Base-by-base conservation (phyloP, 164 flowering plant genomes). In the Kalanchoe fedtschenkoi region DNA sequence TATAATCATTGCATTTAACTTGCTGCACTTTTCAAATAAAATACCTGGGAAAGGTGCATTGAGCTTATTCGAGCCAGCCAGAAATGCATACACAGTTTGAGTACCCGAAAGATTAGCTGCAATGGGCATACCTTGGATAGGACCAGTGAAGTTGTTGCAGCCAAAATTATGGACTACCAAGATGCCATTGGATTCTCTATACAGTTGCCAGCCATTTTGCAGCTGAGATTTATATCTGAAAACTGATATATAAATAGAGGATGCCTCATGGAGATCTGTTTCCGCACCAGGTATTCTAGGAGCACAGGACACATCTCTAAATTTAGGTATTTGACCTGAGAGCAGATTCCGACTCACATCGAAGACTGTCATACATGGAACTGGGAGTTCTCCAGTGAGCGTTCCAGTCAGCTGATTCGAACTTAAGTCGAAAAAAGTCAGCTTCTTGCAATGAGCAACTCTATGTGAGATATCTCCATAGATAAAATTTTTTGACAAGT, bases 361-460 rank as follows among this genome's bases (percentile, higher is more conserved):
- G 66, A 91, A 87, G 58, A 85, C 47, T 19, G 68, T 67, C 92
- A 89, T 81, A 62, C 95, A 83, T 43, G 86, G 79, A 68, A 85
- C 80, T 9, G 77, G 77, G 60, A 91, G 80, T 19, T 73, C 70
- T 22, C 72, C 76, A 61, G 57, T 61, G 17, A 91, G 75, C 66
- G 62, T 64, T 29, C 98, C 95, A 5, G 69, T 68, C 57, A 89
- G 75, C 61, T 53, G 67, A 65, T 89, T 92, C 0, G 76, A 72
- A 70, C 84, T 86, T 58, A 92, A 61, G 64, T 92, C 81, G 46
- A 89, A 82, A 67, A 72, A 82, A 39, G 71, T 71, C 30, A 89
- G 78, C 58, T 76, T 87, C 73, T 72, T 75, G 75, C 91, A 88
- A n/a, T 11, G 61, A n/a, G 63, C 63, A 67, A 89, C 69, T 1